These are phyloP conservation scores for Ceratocystis cacaofunesta DNA, from an alignment of 2,329 filamentous ascomycete genomes.

Conservation along the genomic window DNA sequence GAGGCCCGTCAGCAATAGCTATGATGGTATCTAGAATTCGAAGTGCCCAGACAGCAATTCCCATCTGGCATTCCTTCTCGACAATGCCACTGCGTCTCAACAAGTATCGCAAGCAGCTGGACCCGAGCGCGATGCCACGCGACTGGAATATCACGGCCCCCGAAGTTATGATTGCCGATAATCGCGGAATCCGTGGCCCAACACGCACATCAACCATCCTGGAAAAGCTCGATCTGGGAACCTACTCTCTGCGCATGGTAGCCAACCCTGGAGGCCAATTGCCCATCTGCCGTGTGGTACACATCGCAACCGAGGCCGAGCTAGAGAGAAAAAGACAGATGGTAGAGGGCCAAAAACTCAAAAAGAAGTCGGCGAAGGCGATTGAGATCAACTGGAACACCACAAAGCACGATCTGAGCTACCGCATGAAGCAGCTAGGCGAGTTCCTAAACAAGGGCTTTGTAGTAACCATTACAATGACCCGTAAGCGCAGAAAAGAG, in stretches of 20 bases:
- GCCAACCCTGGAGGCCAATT: slow-evolving; percentile 26
- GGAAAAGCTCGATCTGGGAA: slow-evolving; percentile 23
- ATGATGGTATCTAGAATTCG: neutral
- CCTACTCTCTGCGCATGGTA: slow-evolving; percentile 30
- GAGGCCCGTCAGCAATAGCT: slow-evolving; percentile 18
- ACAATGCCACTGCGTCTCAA: neutral
- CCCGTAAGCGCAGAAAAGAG: slow-evolving; percentile 41
- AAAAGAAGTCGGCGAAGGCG: slow-evolving; percentile 45
- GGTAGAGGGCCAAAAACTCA: slow-evolving; percentile 30
- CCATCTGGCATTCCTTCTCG: slow-evolving; percentile 1
- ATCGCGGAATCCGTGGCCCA: slow-evolving; percentile 28
- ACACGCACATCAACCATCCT: slow-evolving; percentile 29
- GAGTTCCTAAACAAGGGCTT: slow-evolving; percentile 60
- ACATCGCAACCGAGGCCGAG: slow-evolving; percentile 38
- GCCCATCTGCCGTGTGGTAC: slow-evolving; percentile 53
- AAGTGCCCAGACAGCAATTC: too few species aligned
- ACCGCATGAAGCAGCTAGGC: slow-evolving; percentile 50
- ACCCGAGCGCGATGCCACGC: slow-evolving; percentile 23
- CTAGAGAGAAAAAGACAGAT: slow-evolving; percentile 30
- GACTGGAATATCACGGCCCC: slow-evolving; percentile 33
- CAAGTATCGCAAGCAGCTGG: slow-evolving; percentile 12
- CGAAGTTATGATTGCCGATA: slow-evolving; percentile 29
- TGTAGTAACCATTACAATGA: slow-evolving; percentile 59
- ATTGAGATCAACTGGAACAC: slow-evolving; percentile 90
- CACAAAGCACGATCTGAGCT: slow-evolving; percentile 55